Conservation (phyloP, 768 basidiomycete species). For the Pulveroboletus sp. region DNA sequence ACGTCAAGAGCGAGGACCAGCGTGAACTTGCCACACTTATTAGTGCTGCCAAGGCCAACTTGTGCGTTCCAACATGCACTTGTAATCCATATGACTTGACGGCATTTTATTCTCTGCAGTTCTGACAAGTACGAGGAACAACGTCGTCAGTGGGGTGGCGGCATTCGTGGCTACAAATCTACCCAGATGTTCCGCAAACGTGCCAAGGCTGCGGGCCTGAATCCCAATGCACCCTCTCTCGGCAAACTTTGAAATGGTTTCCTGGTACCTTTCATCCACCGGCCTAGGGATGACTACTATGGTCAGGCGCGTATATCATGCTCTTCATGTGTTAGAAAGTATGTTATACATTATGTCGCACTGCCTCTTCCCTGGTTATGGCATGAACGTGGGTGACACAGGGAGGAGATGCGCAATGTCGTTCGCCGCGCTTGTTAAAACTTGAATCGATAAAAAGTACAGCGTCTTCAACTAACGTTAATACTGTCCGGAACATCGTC, state of each 20-base stretch:
- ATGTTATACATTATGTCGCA: slow-evolving; percentile 14
- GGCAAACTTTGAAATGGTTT: slow-evolving; percentile 59
- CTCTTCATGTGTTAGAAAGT: slow-evolving; percentile 16
- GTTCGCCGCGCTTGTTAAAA: neutral
- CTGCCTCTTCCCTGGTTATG: slow-evolving; percentile 2
- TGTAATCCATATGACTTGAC: slow-evolving; percentile 1
- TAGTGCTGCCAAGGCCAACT: slow-evolving; percentile 94
- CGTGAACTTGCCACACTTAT: slow-evolving; percentile 90
- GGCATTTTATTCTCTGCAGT: slow-evolving; percentile 34
- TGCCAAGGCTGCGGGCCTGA: slow-evolving; percentile 84
- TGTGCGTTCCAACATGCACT: slow-evolving; percentile 48
- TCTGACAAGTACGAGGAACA: slow-evolving; percentile 91
- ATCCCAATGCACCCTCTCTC: slow-evolving; percentile 46
- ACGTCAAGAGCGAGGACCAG: slow-evolving; percentile 92
- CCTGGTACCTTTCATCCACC: neutral
- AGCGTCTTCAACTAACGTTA: neutral
- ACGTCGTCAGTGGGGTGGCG: slow-evolving; percentile 93
- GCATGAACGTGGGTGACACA: slow-evolving; percentile 1
- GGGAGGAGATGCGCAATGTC: neutral
- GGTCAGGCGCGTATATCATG: slow-evolving; percentile 9
- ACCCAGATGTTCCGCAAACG: slow-evolving; percentile 91
- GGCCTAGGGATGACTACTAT: neutral
- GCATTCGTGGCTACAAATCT: slow-evolving; percentile 91
- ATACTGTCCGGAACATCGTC: neutral
- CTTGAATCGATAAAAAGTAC: neutral